Base-by-base conservation (phyloP, 768 basidiomycete genomes). In the Suillus placidus region DNA sequence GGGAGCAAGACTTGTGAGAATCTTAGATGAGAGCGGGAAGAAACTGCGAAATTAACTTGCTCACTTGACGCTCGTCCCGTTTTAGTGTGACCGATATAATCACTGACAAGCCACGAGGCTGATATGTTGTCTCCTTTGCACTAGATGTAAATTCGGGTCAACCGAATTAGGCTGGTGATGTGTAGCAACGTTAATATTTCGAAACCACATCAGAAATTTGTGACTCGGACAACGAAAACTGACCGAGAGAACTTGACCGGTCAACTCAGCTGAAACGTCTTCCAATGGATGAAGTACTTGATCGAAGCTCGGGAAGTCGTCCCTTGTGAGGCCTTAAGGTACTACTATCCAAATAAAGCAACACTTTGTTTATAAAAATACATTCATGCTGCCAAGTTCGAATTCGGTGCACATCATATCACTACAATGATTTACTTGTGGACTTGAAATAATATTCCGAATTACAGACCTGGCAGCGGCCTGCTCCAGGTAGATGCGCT, bases 21-120 rank as follows among this genome's bases (percentile, higher is more conserved):
- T 55, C 54, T 32, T 0, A 34, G 32, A 34, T 35, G 40, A 35
- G 51, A 60, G 56, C 26, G 32, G 47, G 42, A 66, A 49, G 55
- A 38, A 51, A 56, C 9, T 60, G 62, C 20, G 66, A 63, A 63
- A 66, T 60, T 66, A 60, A 55, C 10, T 51, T 45, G 34, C 30
- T 57, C 49, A 45, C 51, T 67, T 66, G 52, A 65, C 55, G 69
- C 62, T 62, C 66, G 62, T 67, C 73, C 64, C 63, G 54, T 67
- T 54, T 74, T 64, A 67, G 61, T 63, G 32, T 45, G 64, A 42
- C 57, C 18, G 57, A 40, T 60, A 60, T 60, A 60, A 60, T 40
- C 37, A 58, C 18, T 40, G 38, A 60, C 26, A 60, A 42, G 57
- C 57, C 57, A 60, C 57, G 57, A 60, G 57, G 57, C 38, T 55